Base-by-base conservation (phyloP, 805 yeast species). In the Saccharomycopsis sp. region DNA sequence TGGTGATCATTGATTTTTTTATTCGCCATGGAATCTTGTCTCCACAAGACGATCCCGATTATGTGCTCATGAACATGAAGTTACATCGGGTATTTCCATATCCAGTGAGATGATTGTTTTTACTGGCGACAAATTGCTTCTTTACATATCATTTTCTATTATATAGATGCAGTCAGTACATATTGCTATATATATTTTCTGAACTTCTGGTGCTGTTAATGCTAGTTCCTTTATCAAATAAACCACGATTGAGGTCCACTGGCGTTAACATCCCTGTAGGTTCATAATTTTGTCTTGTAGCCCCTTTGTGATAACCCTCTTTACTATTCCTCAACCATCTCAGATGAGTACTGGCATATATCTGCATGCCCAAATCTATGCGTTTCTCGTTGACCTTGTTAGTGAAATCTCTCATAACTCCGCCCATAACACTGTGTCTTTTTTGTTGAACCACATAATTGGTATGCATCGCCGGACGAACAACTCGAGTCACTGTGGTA, bases 11-110 rank as follows among this genome's bases (percentile, higher is more conserved):
- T 15, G 97, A 93, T 65, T 94, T 94, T 66, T 74, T 94, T 57
- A 79, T 92, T n/a, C 82, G 99, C 64, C 92, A 87, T 66, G 97
- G 97, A 1, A 68, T 77, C 38, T 69, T 93, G 9, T 81, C 86
- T 0, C 76, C 86, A 0, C 87, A 83, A 53, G 76, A 73, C 54
- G 97, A 91, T 65, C 81, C 83, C 0, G 78, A 85, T 59, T 89
- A 80, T 63, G 54, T 79, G n/a, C 85, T 84, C 64, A 78, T 93
- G 1, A 73, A 75, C 14, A 65, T 73, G 20, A 78, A 85, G 60
- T 71, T 84, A 55, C 98, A 91, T 68, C 77, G 97, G 64, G 64
- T 65, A 17, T 66, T 91, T 25, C 92, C 90, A 1, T 90, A 86
- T 65, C 92, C 97, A 2, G 63, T 75, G 42, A 67, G 69, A 55